Evolutionary conservation across 108 stramenopile species (phyloP).

Genomic region (Nannochloropsis gaditana): DNA sequence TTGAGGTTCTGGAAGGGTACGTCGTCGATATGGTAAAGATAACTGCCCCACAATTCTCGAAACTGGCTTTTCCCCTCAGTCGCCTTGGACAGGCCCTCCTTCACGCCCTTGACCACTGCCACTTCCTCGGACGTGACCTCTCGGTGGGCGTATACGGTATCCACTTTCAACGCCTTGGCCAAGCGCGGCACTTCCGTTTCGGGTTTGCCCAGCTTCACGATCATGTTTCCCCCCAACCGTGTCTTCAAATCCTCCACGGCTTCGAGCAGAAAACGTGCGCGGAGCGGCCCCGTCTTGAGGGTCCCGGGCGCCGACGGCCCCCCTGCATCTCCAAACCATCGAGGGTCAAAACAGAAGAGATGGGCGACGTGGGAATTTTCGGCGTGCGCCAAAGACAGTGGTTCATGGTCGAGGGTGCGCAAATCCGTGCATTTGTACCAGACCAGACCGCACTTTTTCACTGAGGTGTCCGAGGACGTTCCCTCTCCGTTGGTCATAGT

Average conservation of each 20-base stretch:
- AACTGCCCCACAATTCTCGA: constrained; percentile 73
- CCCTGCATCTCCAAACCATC: constrained; percentile 25
- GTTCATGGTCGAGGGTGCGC: constrained; percentile 33
- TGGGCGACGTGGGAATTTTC: constrained; percentile 24
- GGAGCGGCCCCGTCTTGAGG: constrained; percentile 14
- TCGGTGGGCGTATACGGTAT: constrained; percentile 34
- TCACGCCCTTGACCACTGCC: constrained; percentile 4
- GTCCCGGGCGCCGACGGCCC: background rate
- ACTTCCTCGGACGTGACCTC: constrained; percentile 49
- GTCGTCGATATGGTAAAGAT: constrained; percentile 73
- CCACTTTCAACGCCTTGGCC: background rate
- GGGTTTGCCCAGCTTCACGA: constrained; percentile 22
- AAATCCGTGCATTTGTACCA: constrained; percentile 38
- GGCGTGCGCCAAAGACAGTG: constrained; percentile 26
- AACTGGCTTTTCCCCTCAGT: constrained; percentile 26
- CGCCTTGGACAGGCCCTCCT: background rate
- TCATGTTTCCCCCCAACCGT: constrained; percentile 17
- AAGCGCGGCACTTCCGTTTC: constrained; percentile 25
- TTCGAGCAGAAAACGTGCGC: constrained; percentile 32
- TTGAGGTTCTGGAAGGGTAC: constrained; percentile 63
- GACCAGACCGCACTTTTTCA: constrained; percentile 22
- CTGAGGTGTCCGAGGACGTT: background rate
- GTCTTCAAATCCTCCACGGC: constrained; percentile 21
- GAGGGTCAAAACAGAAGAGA: constrained; percentile 30
- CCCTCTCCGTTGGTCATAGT: no score